Conservation (phyloP, 306 rosid genomes). For the Boehmeria nivea region DNA sequence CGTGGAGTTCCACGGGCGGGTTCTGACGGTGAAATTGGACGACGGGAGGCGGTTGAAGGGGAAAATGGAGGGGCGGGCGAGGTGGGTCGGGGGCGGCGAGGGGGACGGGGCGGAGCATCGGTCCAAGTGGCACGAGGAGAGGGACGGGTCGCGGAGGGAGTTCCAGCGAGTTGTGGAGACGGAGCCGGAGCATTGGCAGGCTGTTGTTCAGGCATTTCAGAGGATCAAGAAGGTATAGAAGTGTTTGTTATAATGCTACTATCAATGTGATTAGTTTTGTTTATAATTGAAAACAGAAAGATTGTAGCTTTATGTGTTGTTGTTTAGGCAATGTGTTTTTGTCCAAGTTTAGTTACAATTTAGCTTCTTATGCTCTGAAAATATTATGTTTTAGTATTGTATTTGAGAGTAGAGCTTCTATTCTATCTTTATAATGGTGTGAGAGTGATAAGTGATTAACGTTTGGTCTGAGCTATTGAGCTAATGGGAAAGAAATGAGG, state of each 20-base stretch:
- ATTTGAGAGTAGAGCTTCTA: too few species aligned
- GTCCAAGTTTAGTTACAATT: background rate
- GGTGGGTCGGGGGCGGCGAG: conserved; percentile 59
- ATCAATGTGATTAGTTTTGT: too few species aligned
- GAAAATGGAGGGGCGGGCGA: conserved; percentile 45
- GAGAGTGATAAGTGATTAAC: too few species aligned
- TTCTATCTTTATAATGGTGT: too few species aligned
- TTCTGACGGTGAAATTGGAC: conserved; percentile 75
- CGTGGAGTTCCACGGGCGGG: conserved; percentile 79
- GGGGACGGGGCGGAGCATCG: conserved; percentile 38
- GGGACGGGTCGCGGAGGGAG: conserved; percentile 56
- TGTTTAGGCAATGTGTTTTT: background rate
- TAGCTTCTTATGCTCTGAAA: too few species aligned
- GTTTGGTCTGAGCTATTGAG: too few species aligned
- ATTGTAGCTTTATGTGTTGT: background rate
- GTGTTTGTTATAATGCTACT: background rate
- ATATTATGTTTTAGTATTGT: too few species aligned
- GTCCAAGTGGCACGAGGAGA: conserved; percentile 80
- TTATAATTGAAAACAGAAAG: too few species aligned
- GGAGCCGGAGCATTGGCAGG: conserved; percentile 92
- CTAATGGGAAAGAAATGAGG: too few species aligned
- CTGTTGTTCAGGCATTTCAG: conserved; percentile 65
- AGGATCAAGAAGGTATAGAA: conserved; percentile 65
- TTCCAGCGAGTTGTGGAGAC: conserved; percentile 64
- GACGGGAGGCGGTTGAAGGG: conserved; percentile 70